phyloP scores from a whole-genome alignment of 768 basidiomycete species.

The Tricholoma saponaceum region DNA sequence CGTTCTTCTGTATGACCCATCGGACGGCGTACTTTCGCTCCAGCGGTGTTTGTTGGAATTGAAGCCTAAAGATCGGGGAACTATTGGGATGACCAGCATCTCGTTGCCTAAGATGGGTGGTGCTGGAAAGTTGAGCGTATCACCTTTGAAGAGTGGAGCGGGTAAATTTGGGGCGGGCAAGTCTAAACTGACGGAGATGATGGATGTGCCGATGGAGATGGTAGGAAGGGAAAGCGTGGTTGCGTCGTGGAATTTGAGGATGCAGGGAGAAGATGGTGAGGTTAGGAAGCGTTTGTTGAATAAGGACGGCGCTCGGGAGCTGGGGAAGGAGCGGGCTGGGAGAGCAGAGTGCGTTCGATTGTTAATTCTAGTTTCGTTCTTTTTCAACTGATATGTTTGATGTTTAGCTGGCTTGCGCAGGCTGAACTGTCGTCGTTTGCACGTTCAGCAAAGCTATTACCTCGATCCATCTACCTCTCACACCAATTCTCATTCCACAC shows the following conservation, averaged over 20 bases:
- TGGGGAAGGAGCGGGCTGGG: not conserved
- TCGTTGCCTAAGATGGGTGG: conserved; percentile 55
- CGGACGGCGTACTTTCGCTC: conserved; percentile 29
- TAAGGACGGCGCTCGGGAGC: not conserved
- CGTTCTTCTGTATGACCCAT: conserved; percentile 62
- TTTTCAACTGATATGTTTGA: too few relatives aligned
- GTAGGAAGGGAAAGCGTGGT: conserved; percentile 23
- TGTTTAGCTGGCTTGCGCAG: too few relatives aligned
- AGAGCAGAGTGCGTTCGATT: not conserved
- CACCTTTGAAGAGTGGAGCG: conserved; percentile 22
- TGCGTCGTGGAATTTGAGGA: conserved; percentile 61
- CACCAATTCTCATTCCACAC: too few relatives aligned
- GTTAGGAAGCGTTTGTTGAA: not conserved
- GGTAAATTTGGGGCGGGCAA: not conserved
- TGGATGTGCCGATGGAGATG: conserved; percentile 26
- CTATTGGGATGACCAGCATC: conserved; percentile 41
- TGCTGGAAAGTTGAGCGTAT: conserved; percentile 33
- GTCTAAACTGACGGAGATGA: conserved; percentile 1
- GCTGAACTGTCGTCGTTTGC: too few relatives aligned
- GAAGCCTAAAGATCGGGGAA: too few relatives aligned
- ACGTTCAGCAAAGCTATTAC: too few relatives aligned
- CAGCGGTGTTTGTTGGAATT: not conserved
- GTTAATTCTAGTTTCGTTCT: too few relatives aligned
- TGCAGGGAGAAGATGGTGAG: conserved; percentile 19
- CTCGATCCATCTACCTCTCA: too few relatives aligned